Base-by-base conservation (phyloP, 2,329 filamentous ascomycete genomes). In the Monosporascus sp. region DNA sequence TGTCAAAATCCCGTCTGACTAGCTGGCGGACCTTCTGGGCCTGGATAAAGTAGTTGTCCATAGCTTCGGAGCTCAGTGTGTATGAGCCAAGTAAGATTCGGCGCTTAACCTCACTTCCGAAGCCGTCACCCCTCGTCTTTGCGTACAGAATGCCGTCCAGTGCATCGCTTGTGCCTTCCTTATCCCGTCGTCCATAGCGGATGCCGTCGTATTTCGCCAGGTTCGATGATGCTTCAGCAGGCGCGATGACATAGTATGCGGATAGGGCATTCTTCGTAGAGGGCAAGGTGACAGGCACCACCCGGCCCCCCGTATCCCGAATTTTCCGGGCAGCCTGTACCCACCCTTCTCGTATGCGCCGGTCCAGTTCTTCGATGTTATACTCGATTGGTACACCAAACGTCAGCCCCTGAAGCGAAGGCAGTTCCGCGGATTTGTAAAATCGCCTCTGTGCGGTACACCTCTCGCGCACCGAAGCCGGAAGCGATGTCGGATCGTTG, bases 181-280 rank as follows among this genome's bases (percentile, higher is more conserved):
- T 65, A 5, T 73, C 73, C 31, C 84, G 80, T 20, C 76, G 78
- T 1, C 94, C 94, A 71, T 96, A 99, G 11, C 94, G 87, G n/a
- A 97, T 84, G 20, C 94, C 94, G 64, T 99, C 95, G 69, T 97
- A 99, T 69, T 96, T 97, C 53, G 94, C 90, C 2, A 99, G 82
- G 64, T 99, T 99, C 17, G 93, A 97, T 1, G 91, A 91, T 3
- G 94, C 94, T 72, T 99, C 94, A 17, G 94, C 93, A 0, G 94
- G 91, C 1, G 94, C 95, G 52, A 99, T 85, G 53, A 99, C 83
- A 70, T 99, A 99, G 75, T 99, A 99, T 36, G 94, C 89, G 20
- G 91, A 90, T 1, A 99, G 82, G 0, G 94, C 93, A 61, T 90
- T 86, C 57, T 84, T 87, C 1, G 93, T 99, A 1, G 86, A 84